phyloP scores from a whole-genome alignment of 2,329 filamentous ascomycete genomes.

The Cladophialophora psammophila region DNA sequence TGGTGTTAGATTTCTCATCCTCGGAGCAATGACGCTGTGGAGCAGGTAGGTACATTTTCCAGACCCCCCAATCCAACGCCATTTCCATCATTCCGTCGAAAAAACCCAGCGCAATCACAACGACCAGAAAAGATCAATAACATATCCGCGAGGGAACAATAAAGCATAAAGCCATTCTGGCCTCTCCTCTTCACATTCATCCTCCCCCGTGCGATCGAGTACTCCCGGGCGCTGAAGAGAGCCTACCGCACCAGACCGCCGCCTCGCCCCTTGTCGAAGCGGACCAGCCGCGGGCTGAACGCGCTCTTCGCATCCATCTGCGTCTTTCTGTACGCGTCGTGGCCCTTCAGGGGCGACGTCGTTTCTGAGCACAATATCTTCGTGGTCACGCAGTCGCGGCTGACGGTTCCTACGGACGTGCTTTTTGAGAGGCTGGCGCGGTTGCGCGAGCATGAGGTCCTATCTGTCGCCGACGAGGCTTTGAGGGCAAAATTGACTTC shows the following conservation, averaged over 20 bases:
- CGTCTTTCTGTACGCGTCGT: conserved; percentile 65
- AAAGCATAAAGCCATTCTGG: conserved; percentile 42
- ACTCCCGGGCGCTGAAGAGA: conserved; percentile 37
- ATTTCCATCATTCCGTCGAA: background rate
- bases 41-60: conserved; percentile 15
- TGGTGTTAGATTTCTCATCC: background rate
- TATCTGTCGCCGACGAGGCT: conserved; percentile 65
- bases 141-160: background rate
- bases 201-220: conserved; percentile 38
- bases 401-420: conserved; percentile 84
- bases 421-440: conserved; percentile 76
- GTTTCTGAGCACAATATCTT: conserved; percentile 75
- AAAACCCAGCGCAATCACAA: background rate
- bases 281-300: conserved; percentile 51
- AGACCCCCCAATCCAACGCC: background rate
- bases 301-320: conserved; percentile 62
- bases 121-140: background rate
- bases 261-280: conserved; percentile 47
- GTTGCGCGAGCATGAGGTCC: conserved; percentile 49
- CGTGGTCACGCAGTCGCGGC: conserved; percentile 74
- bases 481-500: conserved; percentile 74
- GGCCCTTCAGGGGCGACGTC: conserved; percentile 40
- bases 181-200: conserved; percentile 41
- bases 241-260: conserved; percentile 45
- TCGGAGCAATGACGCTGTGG: conserved; percentile 16